Percentiles rank a stretch among this genome's conserved stretches.
phyloP scores from a whole-genome alignment of 306 rosid species.

The Medicago ruthenica region DNA sequence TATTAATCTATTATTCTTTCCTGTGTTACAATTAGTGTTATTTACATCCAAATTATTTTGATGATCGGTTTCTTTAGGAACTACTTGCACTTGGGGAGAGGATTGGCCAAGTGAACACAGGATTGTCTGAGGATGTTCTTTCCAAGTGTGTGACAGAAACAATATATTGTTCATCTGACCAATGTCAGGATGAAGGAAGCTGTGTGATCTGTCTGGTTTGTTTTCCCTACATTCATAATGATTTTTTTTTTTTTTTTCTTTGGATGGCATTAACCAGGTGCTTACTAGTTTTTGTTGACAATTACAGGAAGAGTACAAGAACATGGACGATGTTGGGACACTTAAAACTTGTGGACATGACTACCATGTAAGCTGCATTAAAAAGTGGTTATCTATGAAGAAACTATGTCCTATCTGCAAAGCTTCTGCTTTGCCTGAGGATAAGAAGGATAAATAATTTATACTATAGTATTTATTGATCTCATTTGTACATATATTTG shows the following conservation, averaged over 20 bases:
- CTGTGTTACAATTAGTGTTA: background rate
- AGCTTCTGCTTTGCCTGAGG: constrained; percentile 60
- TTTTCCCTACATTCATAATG: constrained; percentile 7
- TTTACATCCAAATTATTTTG: constrained; percentile 16
- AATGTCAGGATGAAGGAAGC: constrained; percentile 66
- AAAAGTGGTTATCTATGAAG: constrained; percentile 82
- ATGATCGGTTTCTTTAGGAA: constrained; percentile 57
- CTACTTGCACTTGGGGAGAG: constrained; percentile 85
- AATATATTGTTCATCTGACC: constrained; percentile 78
- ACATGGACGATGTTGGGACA: constrained; percentile 82
- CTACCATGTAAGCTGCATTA: constrained; percentile 83
- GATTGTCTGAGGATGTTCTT: constrained; percentile 69
- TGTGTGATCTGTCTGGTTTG: constrained; percentile 82
- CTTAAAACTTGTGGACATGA: constrained; percentile 76
- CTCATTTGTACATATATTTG: constrained; percentile 54
- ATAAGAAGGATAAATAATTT: constrained; percentile 56
- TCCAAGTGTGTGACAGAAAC: constrained; percentile 76
- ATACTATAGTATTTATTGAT: constrained; percentile 12
- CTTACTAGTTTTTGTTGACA: constrained; percentile 19
- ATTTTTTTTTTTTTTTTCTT: constrained; percentile 11
- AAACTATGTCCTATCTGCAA: constrained; percentile 85
- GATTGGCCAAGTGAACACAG: constrained; percentile 82
- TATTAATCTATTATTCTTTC: constrained; percentile 13
- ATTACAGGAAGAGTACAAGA: constrained; percentile 82
- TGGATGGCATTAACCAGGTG: constrained; percentile 11